Evolutionary conservation across 2,329 filamentous ascomycete species (phyloP).

Genomic region (Trichoderma lentiforme): DNA sequence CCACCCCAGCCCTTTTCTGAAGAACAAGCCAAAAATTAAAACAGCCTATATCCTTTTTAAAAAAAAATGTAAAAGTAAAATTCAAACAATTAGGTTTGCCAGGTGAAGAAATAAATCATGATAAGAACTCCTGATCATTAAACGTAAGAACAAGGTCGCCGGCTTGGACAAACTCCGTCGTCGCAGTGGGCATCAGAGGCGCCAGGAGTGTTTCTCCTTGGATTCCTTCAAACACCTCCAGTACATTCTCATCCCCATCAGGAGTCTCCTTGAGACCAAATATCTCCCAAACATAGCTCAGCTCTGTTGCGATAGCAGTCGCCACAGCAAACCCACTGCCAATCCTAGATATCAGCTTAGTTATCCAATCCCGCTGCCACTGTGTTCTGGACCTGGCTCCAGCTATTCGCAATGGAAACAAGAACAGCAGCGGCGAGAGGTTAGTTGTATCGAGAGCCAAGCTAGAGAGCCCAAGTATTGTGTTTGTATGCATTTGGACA

Average conservation of each 20-base stretch:
- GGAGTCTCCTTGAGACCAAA: background rate
- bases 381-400: conserved; percentile 29
- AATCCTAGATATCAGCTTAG: conserved; percentile 22
- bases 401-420: conserved; percentile 36
- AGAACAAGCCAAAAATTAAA: background rate
- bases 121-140: background rate
- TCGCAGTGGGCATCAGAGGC: background rate
- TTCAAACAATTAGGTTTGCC: background rate
- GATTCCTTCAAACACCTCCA: background rate
- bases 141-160: background rate
- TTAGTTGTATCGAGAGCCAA: conserved; percentile 21
- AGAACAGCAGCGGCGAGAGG: conserved; percentile 32
- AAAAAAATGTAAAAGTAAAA: background rate
- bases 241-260: background rate
- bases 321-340: conserved; percentile 29
- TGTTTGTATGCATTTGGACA: conserved; percentile 25
- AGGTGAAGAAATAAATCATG: background rate
- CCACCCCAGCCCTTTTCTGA: background rate
- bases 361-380: conserved; percentile 26
- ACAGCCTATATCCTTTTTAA: background rate
- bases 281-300: conserved; percentile 24
- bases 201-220: background rate
- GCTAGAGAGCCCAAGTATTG: conserved; percentile 25
- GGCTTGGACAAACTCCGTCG: background rate
- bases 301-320: conserved; percentile 24